Evolutionary conservation across 2,329 filamentous ascomycete species (phyloP).

Genomic region (Aureobasidium sp.): DNA sequence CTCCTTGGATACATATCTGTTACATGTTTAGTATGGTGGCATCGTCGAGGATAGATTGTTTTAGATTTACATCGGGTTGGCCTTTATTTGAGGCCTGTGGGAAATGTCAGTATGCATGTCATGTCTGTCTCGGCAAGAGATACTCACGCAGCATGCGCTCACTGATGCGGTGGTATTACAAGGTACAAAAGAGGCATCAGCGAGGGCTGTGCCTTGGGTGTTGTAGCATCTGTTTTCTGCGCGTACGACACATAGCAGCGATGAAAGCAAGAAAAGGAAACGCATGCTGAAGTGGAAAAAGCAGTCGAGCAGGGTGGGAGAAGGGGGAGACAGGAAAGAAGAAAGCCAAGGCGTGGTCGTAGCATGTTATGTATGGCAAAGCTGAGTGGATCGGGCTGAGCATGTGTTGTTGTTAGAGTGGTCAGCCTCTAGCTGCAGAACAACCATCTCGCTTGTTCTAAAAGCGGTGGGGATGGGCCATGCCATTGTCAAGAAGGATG

Average conservation of each 20-base stretch:
- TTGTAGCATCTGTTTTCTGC: background rate
- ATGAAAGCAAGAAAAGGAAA: background rate
- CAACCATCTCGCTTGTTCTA: background rate
- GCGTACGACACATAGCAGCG: background rate
- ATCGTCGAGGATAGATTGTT: too few relatives aligned
- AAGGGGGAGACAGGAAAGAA: background rate
- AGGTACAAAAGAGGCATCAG: background rate
- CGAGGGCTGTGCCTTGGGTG: background rate
- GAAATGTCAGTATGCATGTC: background rate
- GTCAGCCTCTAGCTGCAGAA: background rate
- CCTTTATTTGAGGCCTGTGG: background rate
- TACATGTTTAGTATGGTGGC: background rate
- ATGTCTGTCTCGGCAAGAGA: background rate
- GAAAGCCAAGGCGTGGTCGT: background rate
- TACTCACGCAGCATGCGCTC: conserved; percentile 8
- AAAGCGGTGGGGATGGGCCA: background rate
- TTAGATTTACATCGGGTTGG: background rate
- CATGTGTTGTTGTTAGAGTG: background rate
- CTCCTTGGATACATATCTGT: conserved; percentile 2
- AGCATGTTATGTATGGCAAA: background rate
- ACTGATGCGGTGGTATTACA: background rate
- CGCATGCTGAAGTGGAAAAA: background rate
- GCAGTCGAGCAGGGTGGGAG: too few relatives aligned
- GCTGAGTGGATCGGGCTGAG: background rate
- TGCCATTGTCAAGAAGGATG: background rate